Evolutionary conservation across 2,329 filamentous ascomycete genomes (phyloP).

Genomic region (Colletotrichum lindemuthianum): DNA sequence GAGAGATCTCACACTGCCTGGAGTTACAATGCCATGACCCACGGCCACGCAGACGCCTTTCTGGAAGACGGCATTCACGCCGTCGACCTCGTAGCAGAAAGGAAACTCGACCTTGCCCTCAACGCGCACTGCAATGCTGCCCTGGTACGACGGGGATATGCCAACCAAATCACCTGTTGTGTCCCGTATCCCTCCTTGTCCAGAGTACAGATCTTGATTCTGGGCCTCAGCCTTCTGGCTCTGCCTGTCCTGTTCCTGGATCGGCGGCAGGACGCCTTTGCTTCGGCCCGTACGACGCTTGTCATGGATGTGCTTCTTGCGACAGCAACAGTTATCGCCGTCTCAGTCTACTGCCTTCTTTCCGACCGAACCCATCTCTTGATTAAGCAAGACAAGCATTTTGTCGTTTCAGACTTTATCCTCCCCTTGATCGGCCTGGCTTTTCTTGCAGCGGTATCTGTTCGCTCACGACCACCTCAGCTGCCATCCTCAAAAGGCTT

Average conservation of each 20-base stretch:
- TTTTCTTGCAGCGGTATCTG: slow-evolving; percentile 37
- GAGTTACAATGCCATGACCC: slow-evolving; percentile 61
- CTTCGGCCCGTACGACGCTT: slow-evolving; percentile 40
- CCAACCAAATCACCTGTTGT: slow-evolving; percentile 63
- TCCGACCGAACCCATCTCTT: slow-evolving; percentile 65
- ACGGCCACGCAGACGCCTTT: slow-evolving; percentile 55
- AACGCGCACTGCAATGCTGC: slow-evolving; percentile 63
- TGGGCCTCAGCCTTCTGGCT: slow-evolving; percentile 36
- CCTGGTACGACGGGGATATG: slow-evolving; percentile 48
- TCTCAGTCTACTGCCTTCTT: slow-evolving; percentile 57
- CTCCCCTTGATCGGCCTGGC: slow-evolving; percentile 38
- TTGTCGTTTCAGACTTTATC: slow-evolving; percentile 43
- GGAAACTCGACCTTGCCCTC: slow-evolving; percentile 60
- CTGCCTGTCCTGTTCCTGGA: slow-evolving; percentile 28
- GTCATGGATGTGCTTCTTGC: slow-evolving; percentile 41
- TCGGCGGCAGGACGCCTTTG: slow-evolving; percentile 29
- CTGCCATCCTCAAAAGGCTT: background rate
- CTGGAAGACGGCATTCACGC: slow-evolving; percentile 58
- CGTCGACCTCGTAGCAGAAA: slow-evolving; percentile 50
- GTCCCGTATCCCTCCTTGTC: slow-evolving; percentile 51
- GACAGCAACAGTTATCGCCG: slow-evolving; percentile 39
- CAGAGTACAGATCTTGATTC: slow-evolving; percentile 39
- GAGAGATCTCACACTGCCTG: slow-evolving; percentile 57
- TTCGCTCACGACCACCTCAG: slow-evolving; percentile 4
- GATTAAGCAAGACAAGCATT: slow-evolving; percentile 61